Percentiles rank a stretch among this genome's conserved stretches.
phyloP scores from a whole-genome alignment of 495 filamentous ascomycete genomes.

The Annulohypoxylon moriforme region DNA sequence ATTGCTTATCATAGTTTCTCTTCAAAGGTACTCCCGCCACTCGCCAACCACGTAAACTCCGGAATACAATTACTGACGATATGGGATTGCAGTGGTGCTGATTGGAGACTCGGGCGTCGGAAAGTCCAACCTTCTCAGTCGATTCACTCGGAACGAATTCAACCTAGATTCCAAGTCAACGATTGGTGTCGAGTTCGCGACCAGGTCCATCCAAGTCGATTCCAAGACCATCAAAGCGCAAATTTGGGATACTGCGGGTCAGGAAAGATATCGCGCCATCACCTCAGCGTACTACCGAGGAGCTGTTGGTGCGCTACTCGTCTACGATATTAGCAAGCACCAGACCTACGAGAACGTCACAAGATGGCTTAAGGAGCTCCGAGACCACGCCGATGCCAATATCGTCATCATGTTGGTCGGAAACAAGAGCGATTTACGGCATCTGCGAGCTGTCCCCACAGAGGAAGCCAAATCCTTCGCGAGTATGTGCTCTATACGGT shows the following conservation, averaged over 20 bases:
- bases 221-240: conserved; percentile 99
- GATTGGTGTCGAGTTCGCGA: conserved; percentile 99
- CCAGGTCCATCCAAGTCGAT: conserved; percentile 98
- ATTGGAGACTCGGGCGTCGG: conserved; percentile 99
- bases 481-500: conserved; percentile 68
- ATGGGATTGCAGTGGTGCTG: conserved; percentile 78
- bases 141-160: conserved; percentile 99
- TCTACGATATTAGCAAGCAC: conserved; percentile 99
- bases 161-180: conserved; percentile 99
- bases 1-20: conserved; percentile 76
- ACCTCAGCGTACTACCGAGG: conserved; percentile 99
- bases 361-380: conserved; percentile 98
- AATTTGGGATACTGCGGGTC: conserved; percentile 99
- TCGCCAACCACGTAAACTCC: conserved; percentile 25
- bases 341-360: conserved; percentile 99
- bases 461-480: conserved; percentile 99
- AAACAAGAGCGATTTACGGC: conserved; percentile 99
- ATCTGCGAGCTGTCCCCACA: conserved; percentile 95
- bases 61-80: conserved; percentile 50
- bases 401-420: conserved; percentile 99
- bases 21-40: conserved; percentile 84
- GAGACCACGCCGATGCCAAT: conserved; percentile 97
- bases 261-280: conserved; percentile 98
- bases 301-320: conserved; percentile 95
- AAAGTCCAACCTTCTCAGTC: conserved; percentile 99